Base-by-base conservation (phyloP, 225 moss, liverwort and hornwort genomes). In the Anthoceros angustus region DNA sequence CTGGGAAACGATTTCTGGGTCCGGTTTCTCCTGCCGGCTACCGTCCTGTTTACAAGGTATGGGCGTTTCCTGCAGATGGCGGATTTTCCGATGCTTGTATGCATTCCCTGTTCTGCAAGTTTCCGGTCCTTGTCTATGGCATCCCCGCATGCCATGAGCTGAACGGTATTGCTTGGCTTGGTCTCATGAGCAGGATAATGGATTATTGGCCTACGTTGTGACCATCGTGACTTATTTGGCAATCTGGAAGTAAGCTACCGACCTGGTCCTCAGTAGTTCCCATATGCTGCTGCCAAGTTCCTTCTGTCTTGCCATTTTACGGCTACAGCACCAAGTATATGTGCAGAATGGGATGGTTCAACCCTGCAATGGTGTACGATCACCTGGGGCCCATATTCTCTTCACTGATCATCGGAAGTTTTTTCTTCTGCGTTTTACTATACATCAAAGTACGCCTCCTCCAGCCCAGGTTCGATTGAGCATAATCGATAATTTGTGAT, bases 31-130 rank as follows among this genome's bases (percentile, higher is more conserved):
- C 92, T 42, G 78, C 98, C 63, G 98, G 98, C 55, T 85, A 83
- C 69, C 92, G 90, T 42, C 92, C 92, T 26, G 69, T 89, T 42
- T 98, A 98, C 78, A 92, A 92, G 88, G 89, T 93, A 41, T n/a
- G 46, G 7, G 14, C 55, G 4, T 23, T 16, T 10, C 23, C 10
- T 38, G n/a, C 18, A 26, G 26, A 40, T 62, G 7, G 21, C 45
- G 25, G 39, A 23, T 25, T 43, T 23, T 39, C 16, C 65, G 7
- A 10, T 9, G 26, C 65, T 65, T 21, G 40, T 41, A 3, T 9
- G 40, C 12, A 9, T 10, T 11, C 24, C 2, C 9, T 7, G 7
- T 64, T 15, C 38, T 11, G 24, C 23, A 63, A 12, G 38, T 24
- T 63, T 9, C 64, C 39, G 42, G 11, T 7, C 32, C 1, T 32